These are phyloP conservation scores for Corymbia maculata DNA, from an alignment of 345 rosid species.

Conservation along the genomic window DNA sequence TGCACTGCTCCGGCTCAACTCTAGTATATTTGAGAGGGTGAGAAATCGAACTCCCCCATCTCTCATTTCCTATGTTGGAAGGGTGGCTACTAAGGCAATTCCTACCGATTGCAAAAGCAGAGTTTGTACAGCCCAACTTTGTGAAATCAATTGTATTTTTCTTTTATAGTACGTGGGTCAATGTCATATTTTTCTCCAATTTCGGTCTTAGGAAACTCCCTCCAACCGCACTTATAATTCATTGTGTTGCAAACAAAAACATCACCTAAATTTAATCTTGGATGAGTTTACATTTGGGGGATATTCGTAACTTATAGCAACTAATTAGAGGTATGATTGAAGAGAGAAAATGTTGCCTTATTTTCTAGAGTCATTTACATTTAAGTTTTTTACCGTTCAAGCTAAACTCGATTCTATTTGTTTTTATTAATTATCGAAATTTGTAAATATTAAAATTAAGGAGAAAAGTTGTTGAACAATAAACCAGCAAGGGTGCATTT, in stretches of 20 bases:
- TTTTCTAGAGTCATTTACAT: neutral
- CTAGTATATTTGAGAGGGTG: too few species aligned
- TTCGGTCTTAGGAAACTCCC: neutral
- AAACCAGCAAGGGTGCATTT: neutral
- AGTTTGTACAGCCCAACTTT: too few species aligned
- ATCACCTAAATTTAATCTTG: neutral
- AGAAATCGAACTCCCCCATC: too few species aligned
- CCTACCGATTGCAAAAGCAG: too few species aligned
- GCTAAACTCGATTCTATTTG: neutral
- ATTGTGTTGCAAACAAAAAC: neutral
- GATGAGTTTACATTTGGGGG: neutral
- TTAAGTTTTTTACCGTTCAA: neutral
- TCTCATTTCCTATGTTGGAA: too few species aligned
- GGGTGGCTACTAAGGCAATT: too few species aligned
- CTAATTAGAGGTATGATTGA: neutral
- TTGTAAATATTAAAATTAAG: neutral
- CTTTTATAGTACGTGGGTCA: too few species aligned
- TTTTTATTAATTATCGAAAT: neutral
- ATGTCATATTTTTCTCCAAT: too few species aligned
- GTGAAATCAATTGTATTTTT: too few species aligned
- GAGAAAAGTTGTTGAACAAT: neutral
- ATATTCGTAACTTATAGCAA: too few species aligned
- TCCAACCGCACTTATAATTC: neutral
- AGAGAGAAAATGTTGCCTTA: neutral
- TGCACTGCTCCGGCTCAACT: neutral